Evolutionary conservation across 2,329 filamentous ascomycete species (phyloP).

Genomic region (Cladobotryum mycophilum): DNA sequence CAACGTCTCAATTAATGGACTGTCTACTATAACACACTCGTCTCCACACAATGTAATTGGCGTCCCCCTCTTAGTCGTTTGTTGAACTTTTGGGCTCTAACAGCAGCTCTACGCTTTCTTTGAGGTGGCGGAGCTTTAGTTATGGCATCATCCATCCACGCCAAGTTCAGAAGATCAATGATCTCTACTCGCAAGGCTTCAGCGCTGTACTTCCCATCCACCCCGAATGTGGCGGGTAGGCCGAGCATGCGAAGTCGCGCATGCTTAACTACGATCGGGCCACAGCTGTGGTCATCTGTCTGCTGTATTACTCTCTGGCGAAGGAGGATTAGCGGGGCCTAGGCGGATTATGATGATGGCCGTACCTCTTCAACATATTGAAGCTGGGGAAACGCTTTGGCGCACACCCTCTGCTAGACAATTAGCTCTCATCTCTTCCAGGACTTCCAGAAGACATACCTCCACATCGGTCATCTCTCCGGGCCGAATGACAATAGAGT

Average conservation of each 20-base stretch:
- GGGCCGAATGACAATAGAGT: neutral
- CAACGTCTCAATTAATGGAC: too few species aligned
- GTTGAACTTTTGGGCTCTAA: too few species aligned
- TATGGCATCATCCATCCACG: neutral
- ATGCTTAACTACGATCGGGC: constrained; percentile 6
- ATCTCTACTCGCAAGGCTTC: neutral
- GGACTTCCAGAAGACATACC: neutral
- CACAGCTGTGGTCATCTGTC: constrained; percentile 4
- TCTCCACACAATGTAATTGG: too few species aligned
- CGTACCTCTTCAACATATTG: constrained; percentile 5
- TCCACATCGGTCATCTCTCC: neutral
- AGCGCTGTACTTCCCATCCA: neutral
- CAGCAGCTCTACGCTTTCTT: too few species aligned
- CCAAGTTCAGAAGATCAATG: neutral
- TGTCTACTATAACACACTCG: too few species aligned
- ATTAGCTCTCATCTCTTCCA: neutral
- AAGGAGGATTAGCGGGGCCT: neutral
- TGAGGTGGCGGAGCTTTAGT: too few species aligned
- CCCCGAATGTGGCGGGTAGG: neutral
- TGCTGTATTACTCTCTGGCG: constrained; percentile 1
- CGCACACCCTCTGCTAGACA: neutral
- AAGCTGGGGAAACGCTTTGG: constrained; percentile 3
- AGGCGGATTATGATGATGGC: neutral
- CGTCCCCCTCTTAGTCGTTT: too few species aligned
- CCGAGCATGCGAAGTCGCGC: neutral